phyloP scores from a whole-genome alignment of 495 filamentous ascomycete genomes.

The Gamarada debralockiae region DNA sequence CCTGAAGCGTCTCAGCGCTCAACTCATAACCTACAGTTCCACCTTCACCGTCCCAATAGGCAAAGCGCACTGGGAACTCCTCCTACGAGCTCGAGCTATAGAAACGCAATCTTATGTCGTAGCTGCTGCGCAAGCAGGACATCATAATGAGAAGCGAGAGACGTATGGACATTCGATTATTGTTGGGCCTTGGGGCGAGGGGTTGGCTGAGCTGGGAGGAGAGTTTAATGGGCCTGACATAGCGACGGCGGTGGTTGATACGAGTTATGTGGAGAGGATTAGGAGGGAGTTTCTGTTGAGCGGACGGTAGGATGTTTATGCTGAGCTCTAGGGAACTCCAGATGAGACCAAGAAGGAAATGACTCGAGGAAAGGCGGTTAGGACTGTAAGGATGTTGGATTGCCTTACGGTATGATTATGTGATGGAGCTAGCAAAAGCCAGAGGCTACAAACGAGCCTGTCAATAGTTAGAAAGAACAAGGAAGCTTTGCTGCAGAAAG shows the following conservation, averaged over 20 bases:
- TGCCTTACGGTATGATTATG: too few relatives aligned
- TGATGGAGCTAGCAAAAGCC: too few relatives aligned
- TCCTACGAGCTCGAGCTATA: conserved; percentile 78
- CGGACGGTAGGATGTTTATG: conserved; percentile 28
- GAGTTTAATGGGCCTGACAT: conserved; percentile 39
- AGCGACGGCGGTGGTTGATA: conserved; percentile 41
- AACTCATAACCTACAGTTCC: conserved; percentile 79
- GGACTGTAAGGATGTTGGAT: too few relatives aligned
- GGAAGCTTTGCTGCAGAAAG: too few relatives aligned
- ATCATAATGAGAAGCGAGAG: conserved; percentile 71
- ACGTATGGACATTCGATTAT: conserved; percentile 89
- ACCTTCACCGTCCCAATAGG: conserved; percentile 89
- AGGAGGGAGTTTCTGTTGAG: conserved; percentile 59
- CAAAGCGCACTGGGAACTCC: conserved; percentile 73
- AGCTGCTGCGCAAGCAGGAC: conserved; percentile 77
- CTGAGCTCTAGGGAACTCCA: conserved; percentile 12
- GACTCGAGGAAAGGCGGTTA: too few relatives aligned
- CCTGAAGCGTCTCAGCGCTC: conserved; percentile 57
- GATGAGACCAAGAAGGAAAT: too few relatives aligned
- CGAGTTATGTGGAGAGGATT: conserved; percentile 34
- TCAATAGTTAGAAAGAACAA: too few relatives aligned
- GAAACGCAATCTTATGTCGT: conserved; percentile 84
- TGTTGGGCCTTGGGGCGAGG: conserved; percentile 78
- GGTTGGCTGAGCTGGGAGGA: conserved; percentile 60
- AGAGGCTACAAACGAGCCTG: too few relatives aligned